Evolutionary conservation across 2,329 filamentous ascomycete genomes (phyloP), one percentile per base, ranked within the genome.

Genomic region (Gnomoniopsis sp.): DNA sequence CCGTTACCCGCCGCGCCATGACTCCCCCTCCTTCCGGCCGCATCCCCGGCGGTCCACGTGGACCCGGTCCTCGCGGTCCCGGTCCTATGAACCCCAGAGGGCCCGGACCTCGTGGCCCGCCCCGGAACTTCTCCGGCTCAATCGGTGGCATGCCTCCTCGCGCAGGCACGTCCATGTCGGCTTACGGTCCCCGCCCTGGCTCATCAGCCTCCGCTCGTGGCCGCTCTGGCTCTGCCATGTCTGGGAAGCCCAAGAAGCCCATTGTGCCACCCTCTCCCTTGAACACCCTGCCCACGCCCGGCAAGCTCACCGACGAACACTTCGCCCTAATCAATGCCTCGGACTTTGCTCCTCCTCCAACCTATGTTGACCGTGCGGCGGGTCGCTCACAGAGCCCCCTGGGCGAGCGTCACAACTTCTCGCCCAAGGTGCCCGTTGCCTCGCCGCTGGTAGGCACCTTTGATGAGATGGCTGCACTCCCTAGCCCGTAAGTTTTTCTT

Each of bases 1-100:
- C 91, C 12, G 84, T 96, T 17, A 88, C 86, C 63, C 90, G 93
- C 66, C 90, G 93, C 68, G 93, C 93, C 54, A 97, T 98, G 93
- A 98, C 93, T 21, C 93, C 93, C 54, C 93, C 93, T 19, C 93
- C 93, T 1, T 78, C 79, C 52, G 78, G 78, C 53, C 73, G 80
- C 49, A 74, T 77, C 68, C 74, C 70, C 19, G 68, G 76, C 3
- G 71, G 72, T 43, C 72, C 74, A 49, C 68, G 71, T 62, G 65
- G 71, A 65, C 62, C 65, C 64, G 66, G 69, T 52, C 59, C 66
- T 33, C 59, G 55, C 12, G 62, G 60, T 17, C 61, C 61, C 8
- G 59, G 56, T 11, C 49, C 56, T 1, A 53, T 54, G 52, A 59
- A 59, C 1, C 61, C 61, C 2, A 38, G 59, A 23, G 59, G 59